Percentiles rank a stretch among this genome's conserved stretches.
Evolutionary conservation across 371 early-diverging fungal genomes (phyloP).

Genomic region (Neoconidiobolus thromboides): DNA sequence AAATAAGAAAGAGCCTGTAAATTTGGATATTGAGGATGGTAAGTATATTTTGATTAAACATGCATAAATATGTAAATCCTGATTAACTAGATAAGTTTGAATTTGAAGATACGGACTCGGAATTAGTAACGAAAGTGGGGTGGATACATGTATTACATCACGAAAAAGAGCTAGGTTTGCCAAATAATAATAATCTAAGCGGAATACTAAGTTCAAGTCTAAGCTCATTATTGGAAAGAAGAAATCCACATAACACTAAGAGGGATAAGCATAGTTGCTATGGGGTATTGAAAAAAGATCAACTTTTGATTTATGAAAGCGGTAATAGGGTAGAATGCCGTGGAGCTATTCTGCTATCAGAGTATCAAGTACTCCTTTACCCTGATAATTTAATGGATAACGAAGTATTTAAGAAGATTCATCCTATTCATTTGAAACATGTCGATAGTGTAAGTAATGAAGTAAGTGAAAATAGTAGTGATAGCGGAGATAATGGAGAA

Average conservation of each 20-base stretch:
- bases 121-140: neutral
- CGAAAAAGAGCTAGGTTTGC: neutral
- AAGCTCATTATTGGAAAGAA: conserved; percentile 11
- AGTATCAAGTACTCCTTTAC: conserved; percentile 42
- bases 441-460: conserved; percentile 12
- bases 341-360: conserved; percentile 42
- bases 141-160: neutral
- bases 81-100: neutral
- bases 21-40: neutral
- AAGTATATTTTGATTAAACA: neutral
- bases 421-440: conserved; percentile 23
- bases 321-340: conserved; percentile 63
- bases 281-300: conserved; percentile 57
- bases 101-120: neutral
- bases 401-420: conserved; percentile 32
- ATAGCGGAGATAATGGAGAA: neutral
- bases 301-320: conserved; percentile 63
- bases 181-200: neutral
- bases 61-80: neutral
- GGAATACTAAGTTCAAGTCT: neutral
- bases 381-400: conserved; percentile 32
- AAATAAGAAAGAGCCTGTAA: neutral
- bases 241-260: conserved; percentile 7
- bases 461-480: conserved; percentile 6
- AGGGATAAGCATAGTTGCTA: conserved; percentile 34